Conservation (phyloP, 345 rosid genomes). For the Lumnitzera littorea region DNA sequence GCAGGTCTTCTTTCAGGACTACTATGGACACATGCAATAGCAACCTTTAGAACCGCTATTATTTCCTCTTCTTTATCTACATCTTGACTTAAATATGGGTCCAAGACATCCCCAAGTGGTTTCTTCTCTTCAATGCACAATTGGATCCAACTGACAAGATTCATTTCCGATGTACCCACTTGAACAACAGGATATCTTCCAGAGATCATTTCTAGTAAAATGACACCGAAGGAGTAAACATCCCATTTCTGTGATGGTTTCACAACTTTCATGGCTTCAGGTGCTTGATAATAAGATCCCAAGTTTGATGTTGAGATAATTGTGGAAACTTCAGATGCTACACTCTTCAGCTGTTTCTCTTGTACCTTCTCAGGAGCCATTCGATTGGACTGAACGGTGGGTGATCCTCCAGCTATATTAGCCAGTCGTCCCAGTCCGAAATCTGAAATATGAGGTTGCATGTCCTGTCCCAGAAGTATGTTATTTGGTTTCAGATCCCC, state of each 20-base stretch:
- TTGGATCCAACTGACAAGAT: slow-evolving; percentile 77
- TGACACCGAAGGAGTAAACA: slow-evolving; percentile 82
- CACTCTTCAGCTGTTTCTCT: slow-evolving; percentile 56
- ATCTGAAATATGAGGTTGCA: slow-evolving; percentile 79
- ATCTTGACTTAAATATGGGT: slow-evolving; percentile 66
- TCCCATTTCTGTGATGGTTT: slow-evolving; percentile 99
- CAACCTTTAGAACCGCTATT: slow-evolving; percentile 69
- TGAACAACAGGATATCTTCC: slow-evolving; percentile 53
- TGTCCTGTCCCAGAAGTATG: slow-evolving; percentile 68
- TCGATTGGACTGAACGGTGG: slow-evolving; percentile 59
- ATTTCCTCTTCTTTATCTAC: slow-evolving; percentile 81
- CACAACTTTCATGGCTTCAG: slow-evolving; percentile 70
- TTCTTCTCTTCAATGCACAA: slow-evolving; percentile 85
- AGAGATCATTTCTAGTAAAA: slow-evolving; percentile 71
- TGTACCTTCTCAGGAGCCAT: slow-evolving; percentile 39
- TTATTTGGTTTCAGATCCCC: slow-evolving; percentile 89
- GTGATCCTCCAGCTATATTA: slow-evolving; percentile 84
- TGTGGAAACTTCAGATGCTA: slow-evolving; percentile 47
- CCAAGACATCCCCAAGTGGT: slow-evolving; percentile 71
- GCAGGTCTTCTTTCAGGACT: slow-evolving; percentile 82
- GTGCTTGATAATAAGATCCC: slow-evolving; percentile 78
- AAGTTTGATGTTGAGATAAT: slow-evolving; percentile 35
- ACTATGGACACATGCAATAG: slow-evolving; percentile 69
- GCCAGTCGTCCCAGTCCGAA: slow-evolving; percentile 92
- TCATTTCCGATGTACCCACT: slow-evolving; percentile 57